Percentiles rank a stretch among this genome's conserved stretches.
Conservation (phyloP, 345 rosid species). For the Camelina hispida region DNA sequence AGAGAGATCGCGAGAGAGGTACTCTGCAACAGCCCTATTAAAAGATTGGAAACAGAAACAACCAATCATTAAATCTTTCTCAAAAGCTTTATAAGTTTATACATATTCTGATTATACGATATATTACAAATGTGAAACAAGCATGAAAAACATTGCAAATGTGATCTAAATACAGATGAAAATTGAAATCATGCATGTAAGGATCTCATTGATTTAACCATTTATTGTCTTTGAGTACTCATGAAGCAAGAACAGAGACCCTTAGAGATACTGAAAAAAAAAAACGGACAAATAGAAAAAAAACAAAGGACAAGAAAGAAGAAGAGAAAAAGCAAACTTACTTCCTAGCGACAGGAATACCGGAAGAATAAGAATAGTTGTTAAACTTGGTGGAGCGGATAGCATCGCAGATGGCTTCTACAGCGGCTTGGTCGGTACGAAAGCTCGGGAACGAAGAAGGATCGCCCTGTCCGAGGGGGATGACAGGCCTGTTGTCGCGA, state of each 20-base stretch:
- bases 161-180: too few relatives aligned
- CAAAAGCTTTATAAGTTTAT: not conserved
- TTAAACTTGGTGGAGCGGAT: slow-evolving; percentile 38
- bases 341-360: slow-evolving; percentile 39
- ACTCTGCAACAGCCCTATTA: slow-evolving; percentile 63
- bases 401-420: slow-evolving; percentile 38
- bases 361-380: slow-evolving; percentile 29
- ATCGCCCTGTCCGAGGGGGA: slow-evolving; percentile 41
- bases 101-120: not conserved
- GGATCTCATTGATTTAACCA: not conserved
- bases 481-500: slow-evolving; percentile 1
- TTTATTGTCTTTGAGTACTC: not conserved
- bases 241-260: not conserved
- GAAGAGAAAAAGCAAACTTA: not conserved
- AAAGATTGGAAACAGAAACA: not conserved
- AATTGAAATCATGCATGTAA: not conserved
- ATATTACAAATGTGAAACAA: not conserved
- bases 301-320: not conserved
- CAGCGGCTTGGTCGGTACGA: slow-evolving; percentile 35
- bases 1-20: slow-evolving; percentile 60
- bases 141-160: not conserved
- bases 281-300: too few relatives aligned
- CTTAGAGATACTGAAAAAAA: not conserved
- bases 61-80: not conserved
- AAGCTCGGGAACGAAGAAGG: slow-evolving; percentile 43